Evolutionary conservation across 2,329 filamentous ascomycete genomes (phyloP), one percentile per base, ranked within the genome.

Genomic region (Hawksworthiomyces lignivorus): DNA sequence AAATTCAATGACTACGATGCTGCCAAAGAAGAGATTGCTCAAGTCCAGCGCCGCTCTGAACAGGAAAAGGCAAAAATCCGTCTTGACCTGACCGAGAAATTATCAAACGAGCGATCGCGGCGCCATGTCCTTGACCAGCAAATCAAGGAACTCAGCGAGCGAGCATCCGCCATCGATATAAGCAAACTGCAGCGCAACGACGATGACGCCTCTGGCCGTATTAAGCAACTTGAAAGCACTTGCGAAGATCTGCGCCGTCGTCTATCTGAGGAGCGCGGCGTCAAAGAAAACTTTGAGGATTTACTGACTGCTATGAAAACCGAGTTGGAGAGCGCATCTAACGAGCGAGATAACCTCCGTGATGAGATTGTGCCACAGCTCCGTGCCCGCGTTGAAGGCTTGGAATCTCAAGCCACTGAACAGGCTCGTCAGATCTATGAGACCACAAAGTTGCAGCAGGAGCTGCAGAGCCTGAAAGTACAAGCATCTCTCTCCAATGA

Each of bases 261-360:
- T 51, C 70, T 98, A 33, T 72, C 77, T 1, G 88, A 97, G 56
- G 92, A 98, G 64, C 77, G 85, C 43, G 77, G 86, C 59, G 80
- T 85, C 53, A 96, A 94, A 61, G 82, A 87, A 56, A 96, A 94
- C 59, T 94, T 97, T 54, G 88, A 97, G 63, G 89, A 96, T 59
- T 73, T 98, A 32, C 72, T 97, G 33, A 79, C 81, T 7, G 90
- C 86, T 5, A 80, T 97, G 52, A 84, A 84, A 52, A 76, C 80
- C 19, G 88, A 98, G 58, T 70, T 97, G 12, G 77, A 89, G 54
- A 84, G 80, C 51, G 78, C 88, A 40, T 77, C 84, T 46, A 89
- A 92, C 52, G 89, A 98, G 63, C 80, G 88, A 39, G 92, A 98
- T 61, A 90, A 94, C 53, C 75, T 97, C 14, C 82, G 87, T 21